Evolutionary conservation across 768 basidiomycete genomes (phyloP).

Genomic region (Paxillus rubicundulus): DNA sequence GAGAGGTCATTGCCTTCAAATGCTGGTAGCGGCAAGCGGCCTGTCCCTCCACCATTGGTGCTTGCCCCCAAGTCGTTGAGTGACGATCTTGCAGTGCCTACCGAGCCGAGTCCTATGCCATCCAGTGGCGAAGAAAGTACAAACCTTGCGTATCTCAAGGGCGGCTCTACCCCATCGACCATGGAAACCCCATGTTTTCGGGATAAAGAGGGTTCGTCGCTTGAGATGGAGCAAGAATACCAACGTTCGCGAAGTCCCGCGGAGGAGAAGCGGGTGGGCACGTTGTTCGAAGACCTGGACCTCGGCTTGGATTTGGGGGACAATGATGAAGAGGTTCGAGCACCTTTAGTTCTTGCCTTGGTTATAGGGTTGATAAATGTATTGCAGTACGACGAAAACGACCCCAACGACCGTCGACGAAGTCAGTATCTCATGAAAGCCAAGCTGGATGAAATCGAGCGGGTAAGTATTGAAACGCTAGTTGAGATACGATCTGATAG

Average conservation of each 20-base stretch:
- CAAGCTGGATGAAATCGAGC: slow-evolving; percentile 77
- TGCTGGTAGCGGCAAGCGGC: slow-evolving; percentile 35
- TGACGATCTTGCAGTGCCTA: slow-evolving; percentile 33
- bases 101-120: slow-evolving; percentile 33
- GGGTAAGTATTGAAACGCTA: slow-evolving; percentile 38
- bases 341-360: slow-evolving; percentile 7
- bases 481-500: slow-evolving; percentile 10
- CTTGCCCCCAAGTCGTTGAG: slow-evolving; percentile 40
- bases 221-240: slow-evolving; percentile 30
- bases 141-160: slow-evolving; percentile 48
- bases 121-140: slow-evolving; percentile 34
- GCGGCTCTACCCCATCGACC: slow-evolving; percentile 12
- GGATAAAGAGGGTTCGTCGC: slow-evolving; percentile 18
- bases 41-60: slow-evolving; percentile 58
- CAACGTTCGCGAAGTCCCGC: slow-evolving; percentile 31
- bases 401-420: slow-evolving; percentile 69
- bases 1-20: slow-evolving; percentile 37
- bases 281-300: slow-evolving; percentile 45
- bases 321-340: slow-evolving; percentile 43
- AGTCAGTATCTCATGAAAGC: slow-evolving; percentile 76
- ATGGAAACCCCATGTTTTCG: slow-evolving; percentile 10
- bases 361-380: slow-evolving; percentile 14
- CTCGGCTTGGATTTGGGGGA: slow-evolving; percentile 41
- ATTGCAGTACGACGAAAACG: slow-evolving; percentile 61
- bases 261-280: slow-evolving; percentile 46